Conservation (phyloP, 257 asterid species). For the Parsonsia alboflavescens region DNA sequence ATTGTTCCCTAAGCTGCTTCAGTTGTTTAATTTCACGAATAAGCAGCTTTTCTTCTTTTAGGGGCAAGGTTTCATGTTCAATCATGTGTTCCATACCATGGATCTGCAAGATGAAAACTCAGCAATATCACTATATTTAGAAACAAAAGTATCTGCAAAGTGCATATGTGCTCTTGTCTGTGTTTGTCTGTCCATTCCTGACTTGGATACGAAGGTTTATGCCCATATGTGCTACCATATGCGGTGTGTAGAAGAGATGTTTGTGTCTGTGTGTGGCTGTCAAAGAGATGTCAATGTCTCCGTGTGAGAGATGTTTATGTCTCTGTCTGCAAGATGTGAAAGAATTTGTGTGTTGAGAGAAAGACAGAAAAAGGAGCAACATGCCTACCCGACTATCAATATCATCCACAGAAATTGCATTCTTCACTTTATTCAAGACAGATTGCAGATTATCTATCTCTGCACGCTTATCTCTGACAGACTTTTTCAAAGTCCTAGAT, state of each 20-base stretch:
- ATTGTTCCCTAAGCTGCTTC: conserved; percentile 80
- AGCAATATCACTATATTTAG: background rate
- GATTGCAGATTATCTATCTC: conserved; percentile 78
- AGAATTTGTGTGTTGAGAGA: background rate
- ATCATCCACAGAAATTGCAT: conserved; percentile 79
- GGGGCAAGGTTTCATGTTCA: conserved; percentile 78
- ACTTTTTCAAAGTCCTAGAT: conserved; percentile 55
- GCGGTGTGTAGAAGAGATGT: background rate
- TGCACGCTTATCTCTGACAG: conserved; percentile 66
- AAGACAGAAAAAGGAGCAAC: background rate
- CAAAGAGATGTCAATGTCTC: no score
- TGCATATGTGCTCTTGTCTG: background rate
- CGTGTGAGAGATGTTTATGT: no score
- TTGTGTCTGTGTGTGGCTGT: background rate
- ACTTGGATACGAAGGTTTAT: background rate
- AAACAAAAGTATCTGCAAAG: background rate
- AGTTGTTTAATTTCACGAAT: conserved; percentile 89
- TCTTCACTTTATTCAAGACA: conserved; percentile 77
- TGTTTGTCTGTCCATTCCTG: background rate
- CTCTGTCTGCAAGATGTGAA: background rate
- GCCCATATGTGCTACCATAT: background rate
- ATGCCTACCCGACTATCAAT: conserved; percentile 64
- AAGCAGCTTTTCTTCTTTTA: conserved; percentile 76
- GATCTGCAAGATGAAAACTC: conserved; percentile 44
- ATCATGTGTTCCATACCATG: conserved; percentile 61